Base-by-base conservation (phyloP, 208 protist genomes). In the Crithidia bombi region DNA sequence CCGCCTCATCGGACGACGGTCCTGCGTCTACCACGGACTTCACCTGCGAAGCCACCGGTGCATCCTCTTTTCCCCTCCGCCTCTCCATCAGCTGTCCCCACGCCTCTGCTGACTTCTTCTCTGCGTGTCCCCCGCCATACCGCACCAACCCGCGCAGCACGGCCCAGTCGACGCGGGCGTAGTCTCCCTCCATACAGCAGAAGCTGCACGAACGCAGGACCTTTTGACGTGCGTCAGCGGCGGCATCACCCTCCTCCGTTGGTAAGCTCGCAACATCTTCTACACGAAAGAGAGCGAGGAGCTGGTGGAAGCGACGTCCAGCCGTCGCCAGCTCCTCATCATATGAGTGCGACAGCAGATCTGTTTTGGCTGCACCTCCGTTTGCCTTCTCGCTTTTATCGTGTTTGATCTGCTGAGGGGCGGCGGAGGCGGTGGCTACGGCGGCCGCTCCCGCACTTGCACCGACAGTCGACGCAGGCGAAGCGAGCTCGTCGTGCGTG, bases 181-280 rank as follows among this genome's bases (percentile, higher is more conserved):
- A 95, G 2, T 89, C 82, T 28, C 81, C 78, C 14, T 93, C 86
- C n/a, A 88, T 51, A 41, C 92, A 88, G 69, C 90, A 95, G 58
- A 93, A 72, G 43, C 46, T 21, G 39, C 62, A 75, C 11, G 63
- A 43, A 26, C 39, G 33, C 39, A 76, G 23, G 5, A 58, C 38
- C 17, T 51, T 23, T 2, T 41, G 64, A 25, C 52, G 64, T 33
- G 46, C 44, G 15, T 33, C 25, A 5, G 23, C 41, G 23, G 41
- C 32, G 4, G 43, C 33, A 5, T 9, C 26, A 7, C 7, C 4
- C 33, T 46, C 15, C 26, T 25, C 59, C 41, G 41, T 35, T 9
- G 0, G 17, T 43, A 11, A 10, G 35, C 25, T 28, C 5, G 26
- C 21, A 7, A n/a, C 35, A 15, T 3, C 35, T 23, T 58, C 47